Base-by-base conservation (phyloP, 768 basidiomycete species). In the Kwoniella heveanensis region DNA sequence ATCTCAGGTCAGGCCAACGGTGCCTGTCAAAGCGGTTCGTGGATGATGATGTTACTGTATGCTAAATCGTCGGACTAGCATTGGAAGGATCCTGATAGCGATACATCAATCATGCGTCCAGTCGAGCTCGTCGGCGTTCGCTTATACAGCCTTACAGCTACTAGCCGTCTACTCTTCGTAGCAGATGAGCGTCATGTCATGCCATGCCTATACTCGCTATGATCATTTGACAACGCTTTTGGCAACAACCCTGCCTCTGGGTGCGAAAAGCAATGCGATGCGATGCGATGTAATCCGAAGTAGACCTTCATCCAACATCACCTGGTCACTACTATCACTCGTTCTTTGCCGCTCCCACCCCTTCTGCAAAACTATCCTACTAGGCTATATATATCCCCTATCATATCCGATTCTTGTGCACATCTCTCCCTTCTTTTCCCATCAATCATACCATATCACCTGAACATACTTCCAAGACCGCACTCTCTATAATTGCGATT, bases 61-160 rank as follows among this genome's bases (percentile, higher is more conserved):
- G 39, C 8, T 44, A 17, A 9, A 9, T 17, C 19, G 17, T 19
- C 19, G 39, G 15, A 44, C 39, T 44, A 44, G 17, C 10, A 44
- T 4, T 44, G 10, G 39, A 44, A 44, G 39, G 10, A 44, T 44
- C 39, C 39, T 44, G 39, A 44, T 44, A 44, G 39, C 39, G 39
- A 17, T 44, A 44, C 39, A 44, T 32, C 39, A 44, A 44, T 19
- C 39, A 44, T 44, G 39, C 39, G 39, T 44, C 39, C 39, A 44
- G 10, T 44, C n/a, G n/a, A n/a, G n/a, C n/a, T n/a, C n/a, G n/a
- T n/a, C n/a, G n/a, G n/a, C n/a, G n/a, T n/a, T n/a, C n/a, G n/a
- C n/a, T n/a, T n/a, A n/a, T n/a, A n/a, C n/a, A n/a, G n/a, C n/a
- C n/a, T n/a, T n/a, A n/a, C n/a, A n/a, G n/a, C n/a, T n/a, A n/a